These are phyloP conservation scores for Blastobotrys capitulatus DNA, from an alignment of 1,139 yeast species.

Conservation along the genomic window DNA sequence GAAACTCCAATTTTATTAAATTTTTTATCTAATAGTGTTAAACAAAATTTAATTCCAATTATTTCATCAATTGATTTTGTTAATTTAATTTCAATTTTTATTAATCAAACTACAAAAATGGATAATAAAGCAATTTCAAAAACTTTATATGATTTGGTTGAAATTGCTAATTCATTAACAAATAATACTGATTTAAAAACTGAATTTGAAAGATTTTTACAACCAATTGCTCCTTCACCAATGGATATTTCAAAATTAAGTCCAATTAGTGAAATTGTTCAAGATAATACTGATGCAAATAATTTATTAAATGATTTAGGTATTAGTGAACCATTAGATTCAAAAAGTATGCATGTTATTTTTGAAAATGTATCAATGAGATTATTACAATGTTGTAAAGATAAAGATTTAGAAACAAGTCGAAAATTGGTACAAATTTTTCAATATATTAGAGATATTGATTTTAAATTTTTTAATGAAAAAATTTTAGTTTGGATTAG, in stretches of 20 bases:
- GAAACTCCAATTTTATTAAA: constrained; percentile 20
- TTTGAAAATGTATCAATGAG: constrained; percentile 17
- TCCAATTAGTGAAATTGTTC: constrained; percentile 25
- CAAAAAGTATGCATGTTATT: constrained; percentile 17
- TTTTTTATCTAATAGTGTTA: constrained; percentile 24
- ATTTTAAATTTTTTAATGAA: constrained; percentile 20
- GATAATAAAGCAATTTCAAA: constrained; percentile 23
- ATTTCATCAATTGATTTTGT: constrained; percentile 24
- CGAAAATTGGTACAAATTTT: constrained; percentile 20
- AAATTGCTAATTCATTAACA: constrained; percentile 14
- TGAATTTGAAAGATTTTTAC: constrained; percentile 21
- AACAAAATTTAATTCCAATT: constrained; percentile 22
- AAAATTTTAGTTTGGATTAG: constrained; percentile 24
- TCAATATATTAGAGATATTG: constrained; percentile 24
- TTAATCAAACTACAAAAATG: constrained; percentile 21
- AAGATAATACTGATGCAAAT: constrained; percentile 8
- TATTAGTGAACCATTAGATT: constrained; percentile 18
- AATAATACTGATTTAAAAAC: constrained; percentile 15
- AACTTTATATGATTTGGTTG: constrained; percentile 25
- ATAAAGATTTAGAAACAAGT: constrained; percentile 6
- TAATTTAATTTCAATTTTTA: constrained; percentile 22
- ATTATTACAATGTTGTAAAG: constrained; percentile 20
- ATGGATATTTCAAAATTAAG: constrained; percentile 27
- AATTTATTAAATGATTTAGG: constrained; percentile 6
- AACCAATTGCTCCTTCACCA: constrained; percentile 19